These are phyloP conservation scores for Andrographis paniculata DNA, from an alignment of 305 asterid species.

Conservation along the genomic window DNA sequence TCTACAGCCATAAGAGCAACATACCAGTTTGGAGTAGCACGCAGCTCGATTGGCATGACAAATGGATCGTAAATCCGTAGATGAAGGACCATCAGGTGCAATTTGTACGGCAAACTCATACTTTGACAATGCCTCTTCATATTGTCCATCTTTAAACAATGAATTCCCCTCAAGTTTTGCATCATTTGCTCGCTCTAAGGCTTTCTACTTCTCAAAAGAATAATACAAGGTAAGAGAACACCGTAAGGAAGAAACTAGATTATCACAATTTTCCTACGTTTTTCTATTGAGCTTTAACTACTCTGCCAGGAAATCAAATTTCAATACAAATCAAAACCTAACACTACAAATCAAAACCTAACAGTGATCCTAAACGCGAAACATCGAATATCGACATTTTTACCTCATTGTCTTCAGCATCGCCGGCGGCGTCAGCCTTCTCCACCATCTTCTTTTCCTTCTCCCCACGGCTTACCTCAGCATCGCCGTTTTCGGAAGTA, in stretches of 20 bases:
- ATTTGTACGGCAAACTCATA: slow-evolving; percentile 72
- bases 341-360: neutral
- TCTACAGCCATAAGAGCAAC: slow-evolving; percentile 13
- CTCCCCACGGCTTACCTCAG: slow-evolving; percentile 19
- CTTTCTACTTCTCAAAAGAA: slow-evolving; percentile 44
- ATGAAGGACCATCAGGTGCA: slow-evolving; percentile 48
- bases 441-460: slow-evolving; percentile 21
- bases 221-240: slow-evolving; percentile 11
- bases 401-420: slow-evolving; percentile 34
- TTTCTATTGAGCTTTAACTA: neutral
- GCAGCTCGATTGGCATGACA: slow-evolving; percentile 85
- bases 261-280: neutral
- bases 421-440: slow-evolving; percentile 19
- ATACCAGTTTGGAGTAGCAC: slow-evolving; percentile 81
- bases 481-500: slow-evolving; percentile 16
- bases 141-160: slow-evolving; percentile 54
- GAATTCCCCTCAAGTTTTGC: slow-evolving; percentile 73
- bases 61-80: slow-evolving; percentile 59
- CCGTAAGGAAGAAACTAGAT: neutral
- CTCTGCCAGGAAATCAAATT: no score
- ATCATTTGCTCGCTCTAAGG: slow-evolving; percentile 52
- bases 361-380: neutral
- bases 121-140: slow-evolving; percentile 68
- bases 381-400: slow-evolving; percentile 1
- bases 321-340: neutral